Conservation (phyloP, 2,329 filamentous ascomycete genomes). For the Fusarium temperatum region DNA sequence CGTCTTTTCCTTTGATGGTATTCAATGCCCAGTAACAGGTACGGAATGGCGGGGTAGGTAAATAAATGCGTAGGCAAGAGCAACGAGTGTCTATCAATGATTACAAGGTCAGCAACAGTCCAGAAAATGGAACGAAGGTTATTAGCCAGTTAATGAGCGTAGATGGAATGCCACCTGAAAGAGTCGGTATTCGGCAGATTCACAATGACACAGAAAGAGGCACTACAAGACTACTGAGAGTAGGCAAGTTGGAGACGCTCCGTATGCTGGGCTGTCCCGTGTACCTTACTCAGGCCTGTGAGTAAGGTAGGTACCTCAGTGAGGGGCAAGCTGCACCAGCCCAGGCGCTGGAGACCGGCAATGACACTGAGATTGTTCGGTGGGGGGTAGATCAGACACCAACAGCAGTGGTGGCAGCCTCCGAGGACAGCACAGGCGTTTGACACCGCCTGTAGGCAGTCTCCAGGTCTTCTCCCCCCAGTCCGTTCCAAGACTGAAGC, state of each 20-base stretch:
- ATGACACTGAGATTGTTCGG: not conserved
- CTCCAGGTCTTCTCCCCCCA: not conserved
- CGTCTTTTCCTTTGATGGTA: slow-evolving; percentile 22
- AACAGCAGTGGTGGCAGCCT: not conserved
- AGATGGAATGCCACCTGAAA: slow-evolving; percentile 5
- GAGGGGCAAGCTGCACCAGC: slow-evolving; percentile 26
- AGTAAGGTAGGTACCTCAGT: slow-evolving; percentile 1
- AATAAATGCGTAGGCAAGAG: slow-evolving; percentile 5
- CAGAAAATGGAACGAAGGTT: not conserved
- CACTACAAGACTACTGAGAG: slow-evolving; percentile 16
- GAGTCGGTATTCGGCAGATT: slow-evolving; percentile 1
- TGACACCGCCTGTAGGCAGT: not conserved
- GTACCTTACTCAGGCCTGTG: slow-evolving; percentile 7
- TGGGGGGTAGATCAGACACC: not conserved
- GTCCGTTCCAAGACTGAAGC: slow-evolving; percentile 4
- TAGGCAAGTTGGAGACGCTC: slow-evolving; percentile 7
- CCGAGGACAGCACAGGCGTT: not conserved
- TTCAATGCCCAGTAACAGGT: slow-evolving; percentile 5
- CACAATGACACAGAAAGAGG: not conserved
- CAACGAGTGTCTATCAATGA: slow-evolving; percentile 26
- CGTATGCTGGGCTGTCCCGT: not conserved
- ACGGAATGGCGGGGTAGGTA: slow-evolving; percentile 23
- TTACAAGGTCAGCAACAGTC: slow-evolving; percentile 19
- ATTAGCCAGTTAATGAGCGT: slow-evolving; percentile 6
- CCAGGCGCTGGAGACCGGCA: not conserved